phyloP scores from a whole-genome alignment of 1,284 basidiomycete genomes.

The Crepidotus sp. region DNA sequence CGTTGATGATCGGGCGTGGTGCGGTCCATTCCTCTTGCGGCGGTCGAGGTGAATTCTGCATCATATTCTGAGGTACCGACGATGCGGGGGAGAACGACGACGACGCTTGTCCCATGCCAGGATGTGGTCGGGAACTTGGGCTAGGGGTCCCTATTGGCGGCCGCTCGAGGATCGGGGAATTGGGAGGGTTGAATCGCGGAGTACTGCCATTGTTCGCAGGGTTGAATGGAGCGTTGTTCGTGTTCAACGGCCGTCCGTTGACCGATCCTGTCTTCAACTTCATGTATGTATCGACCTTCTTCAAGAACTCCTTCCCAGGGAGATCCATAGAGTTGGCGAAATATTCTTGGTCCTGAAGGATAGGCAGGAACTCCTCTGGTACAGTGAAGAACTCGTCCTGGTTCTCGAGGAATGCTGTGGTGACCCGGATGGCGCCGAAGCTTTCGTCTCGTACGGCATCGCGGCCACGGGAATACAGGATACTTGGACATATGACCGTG shows the following conservation, averaged over 20 bases:
- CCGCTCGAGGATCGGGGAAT: conserved; percentile 29
- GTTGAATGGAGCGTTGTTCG: conserved; percentile 21
- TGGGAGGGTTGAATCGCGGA: conserved; percentile 27
- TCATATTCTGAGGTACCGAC: conserved; percentile 25
- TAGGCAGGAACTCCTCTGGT: conserved; percentile 75
- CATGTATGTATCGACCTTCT: conserved; percentile 79
- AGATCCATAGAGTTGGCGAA: conserved; percentile 77
- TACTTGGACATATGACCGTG: conserved; percentile 97
- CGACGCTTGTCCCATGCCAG: conserved; percentile 23
- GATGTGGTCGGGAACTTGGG: conserved; percentile 22
- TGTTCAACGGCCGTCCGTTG: conserved; percentile 29
- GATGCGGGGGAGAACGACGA: conserved; percentile 24
- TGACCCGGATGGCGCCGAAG: conserved; percentile 82
- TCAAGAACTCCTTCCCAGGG: conserved; percentile 83
- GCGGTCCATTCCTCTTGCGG: conserved; percentile 42
- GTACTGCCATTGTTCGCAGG: conserved; percentile 25
- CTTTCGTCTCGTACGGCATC: conserved; percentile 91
- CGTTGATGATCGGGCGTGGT: conserved; percentile 29
- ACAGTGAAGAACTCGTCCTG: conserved; percentile 93
- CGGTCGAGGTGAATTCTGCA: conserved; percentile 31
- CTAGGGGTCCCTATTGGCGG: conserved; percentile 26
- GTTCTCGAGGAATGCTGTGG: conserved; percentile 80
- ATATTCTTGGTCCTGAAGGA: conserved; percentile 80
- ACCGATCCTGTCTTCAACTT: conserved; percentile 29
- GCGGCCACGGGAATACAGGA: conserved; percentile 79